Evolutionary conservation across 225 moss, liverwort and hornwort genomes (phyloP).

Genomic region (Polytrichum formosum): DNA sequence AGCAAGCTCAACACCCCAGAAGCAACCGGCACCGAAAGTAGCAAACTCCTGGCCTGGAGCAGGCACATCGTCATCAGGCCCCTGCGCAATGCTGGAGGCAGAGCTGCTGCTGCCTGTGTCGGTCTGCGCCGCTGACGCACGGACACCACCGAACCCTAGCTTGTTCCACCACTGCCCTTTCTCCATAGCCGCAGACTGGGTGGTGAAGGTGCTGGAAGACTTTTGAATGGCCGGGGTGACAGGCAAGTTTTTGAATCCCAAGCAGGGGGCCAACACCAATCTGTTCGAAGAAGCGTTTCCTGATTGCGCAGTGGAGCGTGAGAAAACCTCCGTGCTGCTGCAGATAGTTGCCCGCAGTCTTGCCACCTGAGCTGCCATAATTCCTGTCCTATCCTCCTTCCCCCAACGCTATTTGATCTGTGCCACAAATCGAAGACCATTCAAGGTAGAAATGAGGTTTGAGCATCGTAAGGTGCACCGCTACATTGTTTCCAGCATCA

Average conservation of each 20-base stretch:
- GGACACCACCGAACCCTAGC: slow-evolving; percentile 56
- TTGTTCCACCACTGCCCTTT: slow-evolving; percentile 60
- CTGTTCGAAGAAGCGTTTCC: slow-evolving; percentile 9
- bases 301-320: slow-evolving; percentile 5
- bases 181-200: slow-evolving; percentile 13
- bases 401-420: too few relatives aligned
- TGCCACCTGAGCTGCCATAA: slow-evolving; percentile 38
- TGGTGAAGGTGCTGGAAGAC: neutral
- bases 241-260: slow-evolving; percentile 12
- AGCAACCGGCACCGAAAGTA: slow-evolving; percentile 79
- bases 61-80: slow-evolving; percentile 61
- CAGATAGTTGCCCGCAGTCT: slow-evolving; percentile 22
- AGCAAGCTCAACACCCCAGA: slow-evolving; percentile 87
- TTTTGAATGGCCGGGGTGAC: neutral
- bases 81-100: slow-evolving; percentile 27
- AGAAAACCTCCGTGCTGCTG: neutral
- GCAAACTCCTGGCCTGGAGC: slow-evolving; percentile 62
- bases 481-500: too few relatives aligned
- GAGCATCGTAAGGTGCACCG: too few relatives aligned
- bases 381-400: neutral
- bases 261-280: slow-evolving; percentile 12
- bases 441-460: too few relatives aligned
- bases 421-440: too few relatives aligned
- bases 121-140: slow-evolving; percentile 21
- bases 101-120: slow-evolving; percentile 25